Evolutionary conservation across 805 yeast genomes (phyloP), one percentile per base, ranked within the genome.

Genomic region (Starmerella floricola): DNA sequence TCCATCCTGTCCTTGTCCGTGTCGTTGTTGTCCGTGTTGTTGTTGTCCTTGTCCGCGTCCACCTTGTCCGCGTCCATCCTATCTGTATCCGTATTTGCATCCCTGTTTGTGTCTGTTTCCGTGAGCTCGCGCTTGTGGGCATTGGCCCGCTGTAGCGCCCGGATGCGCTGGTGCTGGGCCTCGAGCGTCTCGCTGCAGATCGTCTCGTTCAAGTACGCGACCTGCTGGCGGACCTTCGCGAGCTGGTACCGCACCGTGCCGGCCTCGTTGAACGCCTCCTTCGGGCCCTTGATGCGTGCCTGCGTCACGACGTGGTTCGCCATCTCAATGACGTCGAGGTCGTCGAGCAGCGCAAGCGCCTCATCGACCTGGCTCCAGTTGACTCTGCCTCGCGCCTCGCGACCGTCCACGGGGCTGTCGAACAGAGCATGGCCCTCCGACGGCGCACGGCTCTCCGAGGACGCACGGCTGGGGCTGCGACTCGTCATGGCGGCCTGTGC

Each of bases 231-330:
- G n/a, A 49, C 49, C 33, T 46, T 42, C 3, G 52, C 48, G 8
- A 54, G 36, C 33, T 50, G 51, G 47, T 41, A 54, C 15, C 57
- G 46, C 19, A 48, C 55, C 13, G 48, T 36, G 10, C 57, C 57
- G 13, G 57, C 56, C 42, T 53, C 55, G 32, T 54, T 54, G 42
- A 47, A 54, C 8, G 54, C 50, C 41, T 54, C 51, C 37, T 54
- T 52, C 27, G 57, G 45, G 23, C 57, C 57, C 41, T 44, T 44
- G 19, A 27, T 35, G 20, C 41, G 46, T 13, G 56, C 51, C 34
- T 49, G 47, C 18, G 36, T 33, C 6, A 50, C 50, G 3, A 54
- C 41, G 24, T 38, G 40, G 8, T 40, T 34, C 12, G 55, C 55
- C 37, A 54, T 42, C 27, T 47, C 55, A 17, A 54, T 37, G 15